Conservation (phyloP, 352 stramenopile species). For the Phytophthora rubi region DNA sequence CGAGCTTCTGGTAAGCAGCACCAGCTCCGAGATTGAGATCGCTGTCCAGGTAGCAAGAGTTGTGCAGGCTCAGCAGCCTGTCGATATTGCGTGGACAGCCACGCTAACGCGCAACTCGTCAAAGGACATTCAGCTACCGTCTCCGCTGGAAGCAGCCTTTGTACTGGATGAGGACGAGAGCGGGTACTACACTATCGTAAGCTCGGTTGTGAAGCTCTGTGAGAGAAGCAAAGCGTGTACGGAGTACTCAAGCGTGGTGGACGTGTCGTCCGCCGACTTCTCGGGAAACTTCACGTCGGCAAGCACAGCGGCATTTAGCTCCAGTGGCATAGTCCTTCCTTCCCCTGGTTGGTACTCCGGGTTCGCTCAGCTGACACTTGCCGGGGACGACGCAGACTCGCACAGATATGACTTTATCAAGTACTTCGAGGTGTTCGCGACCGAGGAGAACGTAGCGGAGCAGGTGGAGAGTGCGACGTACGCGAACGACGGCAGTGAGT, state of each 20-base stretch:
- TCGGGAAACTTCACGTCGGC: conserved; percentile 44
- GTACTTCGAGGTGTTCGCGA: conserved; percentile 62
- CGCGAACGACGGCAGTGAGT: conserved; percentile 31
- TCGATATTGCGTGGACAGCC: conserved; percentile 47
- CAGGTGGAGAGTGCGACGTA: conserved; percentile 37
- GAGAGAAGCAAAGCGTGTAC: conserved; percentile 40
- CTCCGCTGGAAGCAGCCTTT: conserved; percentile 40
- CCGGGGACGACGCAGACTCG: conserved; percentile 24
- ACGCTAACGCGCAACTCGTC: conserved; percentile 40
- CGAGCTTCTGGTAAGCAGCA: conserved; percentile 37
- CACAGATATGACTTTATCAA: conserved; percentile 61
- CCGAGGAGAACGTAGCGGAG: conserved; percentile 24
- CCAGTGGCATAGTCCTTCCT: conserved; percentile 41
- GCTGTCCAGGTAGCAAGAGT: conserved; percentile 36
- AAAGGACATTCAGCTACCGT: conserved; percentile 54
- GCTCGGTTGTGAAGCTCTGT: conserved; percentile 57
- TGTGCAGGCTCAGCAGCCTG: conserved; percentile 23
- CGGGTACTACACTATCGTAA: conserved; percentile 55
- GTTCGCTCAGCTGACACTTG: conserved; percentile 56
- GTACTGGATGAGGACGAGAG: conserved; percentile 26
- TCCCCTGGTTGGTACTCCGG: conserved; percentile 42
- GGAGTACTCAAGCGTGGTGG: conserved; percentile 47
- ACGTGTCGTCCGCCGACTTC: conserved; percentile 30
- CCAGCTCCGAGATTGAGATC: conserved; percentile 59
- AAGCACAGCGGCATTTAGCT: conserved; percentile 40